Percentiles rank a stretch among this genome's conserved stretches.
These are phyloP conservation scores for Pontederia crassipes DNA, from an alignment of 176 grass and related monocot genomes.

Conservation along the genomic window DNA sequence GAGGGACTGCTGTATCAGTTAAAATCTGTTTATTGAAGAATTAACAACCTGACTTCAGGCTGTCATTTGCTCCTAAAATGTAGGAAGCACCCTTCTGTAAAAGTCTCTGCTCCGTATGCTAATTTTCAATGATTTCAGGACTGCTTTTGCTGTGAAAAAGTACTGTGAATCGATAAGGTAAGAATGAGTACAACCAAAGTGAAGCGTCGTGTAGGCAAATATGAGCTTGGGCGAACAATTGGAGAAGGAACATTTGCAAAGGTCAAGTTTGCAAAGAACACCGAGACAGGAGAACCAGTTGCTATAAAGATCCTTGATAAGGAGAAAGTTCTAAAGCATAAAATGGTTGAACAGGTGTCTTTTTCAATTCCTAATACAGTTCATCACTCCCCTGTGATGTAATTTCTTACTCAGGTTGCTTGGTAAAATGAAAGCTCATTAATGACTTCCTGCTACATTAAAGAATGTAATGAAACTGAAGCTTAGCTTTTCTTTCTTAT, in stretches of 20 bases:
- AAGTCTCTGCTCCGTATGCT: too few relatives aligned
- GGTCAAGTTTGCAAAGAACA: conserved; percentile 85
- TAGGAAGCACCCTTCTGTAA: too few relatives aligned
- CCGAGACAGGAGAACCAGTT: conserved; percentile 58
- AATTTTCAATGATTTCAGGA: too few relatives aligned
- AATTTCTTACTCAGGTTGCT: neutral
- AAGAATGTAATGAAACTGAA: neutral
- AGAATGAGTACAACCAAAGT: conserved; percentile 43
- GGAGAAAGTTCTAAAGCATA: conserved; percentile 85
- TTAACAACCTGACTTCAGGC: too few relatives aligned
- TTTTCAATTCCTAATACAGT: conserved; percentile 15
- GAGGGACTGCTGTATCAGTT: too few relatives aligned
- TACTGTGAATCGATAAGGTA: neutral
- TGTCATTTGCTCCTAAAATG: too few relatives aligned
- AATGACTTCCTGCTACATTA: neutral
- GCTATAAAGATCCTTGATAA: conserved; percentile 98
- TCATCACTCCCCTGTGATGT: neutral
- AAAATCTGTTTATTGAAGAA: too few relatives aligned
- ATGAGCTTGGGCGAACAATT: conserved; percentile 82
- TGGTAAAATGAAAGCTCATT: neutral
- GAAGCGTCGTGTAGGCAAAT: conserved; percentile 85
- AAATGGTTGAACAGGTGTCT: conserved; percentile 83
- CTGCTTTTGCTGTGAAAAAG: too few relatives aligned
- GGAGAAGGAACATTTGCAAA: conserved; percentile 94
- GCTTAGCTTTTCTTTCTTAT: neutral